phyloP scores from a whole-genome alignment of 2,329 filamentous ascomycete genomes.

The Fusarium coffeatum region DNA sequence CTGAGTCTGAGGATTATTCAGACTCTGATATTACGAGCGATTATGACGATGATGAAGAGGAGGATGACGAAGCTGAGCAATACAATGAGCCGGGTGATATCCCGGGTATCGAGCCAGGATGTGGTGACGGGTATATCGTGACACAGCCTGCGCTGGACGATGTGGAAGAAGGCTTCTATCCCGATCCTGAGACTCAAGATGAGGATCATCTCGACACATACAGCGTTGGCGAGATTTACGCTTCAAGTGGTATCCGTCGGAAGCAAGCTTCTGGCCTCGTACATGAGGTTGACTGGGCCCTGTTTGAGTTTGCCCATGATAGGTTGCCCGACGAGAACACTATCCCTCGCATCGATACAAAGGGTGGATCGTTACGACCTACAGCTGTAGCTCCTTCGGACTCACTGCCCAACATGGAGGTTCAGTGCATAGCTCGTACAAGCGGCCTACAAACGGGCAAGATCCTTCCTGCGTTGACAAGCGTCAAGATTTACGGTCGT shows the following conservation, averaged over 20 bases:
- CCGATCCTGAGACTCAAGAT: constrained; percentile 74
- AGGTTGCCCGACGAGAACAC: constrained; percentile 78
- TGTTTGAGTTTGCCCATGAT: constrained; percentile 81
- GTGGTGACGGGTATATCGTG: constrained; percentile 81
- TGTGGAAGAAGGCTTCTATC: constrained; percentile 84
- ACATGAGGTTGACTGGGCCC: constrained; percentile 95
- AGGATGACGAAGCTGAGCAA: constrained; percentile 64
- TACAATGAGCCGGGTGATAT: constrained; percentile 78
- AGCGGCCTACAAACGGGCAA: constrained; percentile 83
- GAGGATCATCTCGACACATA: constrained; percentile 87
- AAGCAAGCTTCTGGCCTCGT: constrained; percentile 76
- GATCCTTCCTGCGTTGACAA: constrained; percentile 81
- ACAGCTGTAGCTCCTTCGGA: constrained; percentile 68
- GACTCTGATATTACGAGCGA: constrained; percentile 66
- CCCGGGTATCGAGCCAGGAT: constrained; percentile 78
- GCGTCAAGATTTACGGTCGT: constrained; percentile 89
- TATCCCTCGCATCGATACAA: constrained; percentile 60
- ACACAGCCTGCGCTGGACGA: constrained; percentile 94
- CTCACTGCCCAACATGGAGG: constrained; percentile 77
- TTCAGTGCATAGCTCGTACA: constrained; percentile 90
- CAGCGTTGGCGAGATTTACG: constrained; percentile 84
- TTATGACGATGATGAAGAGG: constrained; percentile 61
- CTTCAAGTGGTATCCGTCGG: constrained; percentile 88
- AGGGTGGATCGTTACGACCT: constrained; percentile 57
- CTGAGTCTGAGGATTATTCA: constrained; percentile 66